Conservation (phyloP, 257 asterid genomes). For the Nicotiana benthamiana region DNA sequence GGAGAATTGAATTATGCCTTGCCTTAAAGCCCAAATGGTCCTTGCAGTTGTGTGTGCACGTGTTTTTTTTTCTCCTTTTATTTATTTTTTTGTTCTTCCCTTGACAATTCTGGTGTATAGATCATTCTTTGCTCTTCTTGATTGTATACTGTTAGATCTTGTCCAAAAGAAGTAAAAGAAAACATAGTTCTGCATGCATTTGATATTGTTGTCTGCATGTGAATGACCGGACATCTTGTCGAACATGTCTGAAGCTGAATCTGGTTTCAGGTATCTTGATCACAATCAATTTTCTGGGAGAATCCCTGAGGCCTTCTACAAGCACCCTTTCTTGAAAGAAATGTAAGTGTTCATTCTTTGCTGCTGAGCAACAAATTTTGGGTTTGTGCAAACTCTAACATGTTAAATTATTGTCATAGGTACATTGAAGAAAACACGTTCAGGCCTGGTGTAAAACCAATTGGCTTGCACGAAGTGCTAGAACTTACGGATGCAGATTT, state of each 20-base stretch:
- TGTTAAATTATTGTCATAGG: slow-evolving; percentile 30
- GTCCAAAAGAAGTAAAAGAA: not conserved
- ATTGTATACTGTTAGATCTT: not conserved
- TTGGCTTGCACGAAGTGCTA: slow-evolving; percentile 78
- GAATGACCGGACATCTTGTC: not conserved
- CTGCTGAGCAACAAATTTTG: not conserved
- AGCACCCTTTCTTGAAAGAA: slow-evolving; percentile 90
- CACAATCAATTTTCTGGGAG: slow-evolving; percentile 94
- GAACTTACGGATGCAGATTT: slow-evolving; percentile 83
- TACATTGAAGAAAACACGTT: slow-evolving; percentile 87
- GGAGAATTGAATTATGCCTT: not conserved
- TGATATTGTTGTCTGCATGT: not conserved
- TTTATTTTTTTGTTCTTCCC: not conserved
- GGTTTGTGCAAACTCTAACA: not conserved
- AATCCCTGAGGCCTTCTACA: slow-evolving; percentile 93
- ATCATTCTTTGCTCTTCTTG: not conserved
- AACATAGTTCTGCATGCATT: not conserved
- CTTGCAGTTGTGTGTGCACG: not conserved
- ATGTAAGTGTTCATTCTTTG: slow-evolving; percentile 37
- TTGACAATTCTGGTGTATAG: not conserved
- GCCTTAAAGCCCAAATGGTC: not conserved
- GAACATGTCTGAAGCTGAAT: not conserved
- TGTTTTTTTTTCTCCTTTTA: not conserved
- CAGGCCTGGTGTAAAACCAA: slow-evolving; percentile 78
- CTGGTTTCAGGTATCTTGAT: slow-evolving; percentile 74